These are phyloP conservation scores for Royoungia palumana DNA, from an alignment of 768 basidiomycete genomes.

Conservation along the genomic window DNA sequence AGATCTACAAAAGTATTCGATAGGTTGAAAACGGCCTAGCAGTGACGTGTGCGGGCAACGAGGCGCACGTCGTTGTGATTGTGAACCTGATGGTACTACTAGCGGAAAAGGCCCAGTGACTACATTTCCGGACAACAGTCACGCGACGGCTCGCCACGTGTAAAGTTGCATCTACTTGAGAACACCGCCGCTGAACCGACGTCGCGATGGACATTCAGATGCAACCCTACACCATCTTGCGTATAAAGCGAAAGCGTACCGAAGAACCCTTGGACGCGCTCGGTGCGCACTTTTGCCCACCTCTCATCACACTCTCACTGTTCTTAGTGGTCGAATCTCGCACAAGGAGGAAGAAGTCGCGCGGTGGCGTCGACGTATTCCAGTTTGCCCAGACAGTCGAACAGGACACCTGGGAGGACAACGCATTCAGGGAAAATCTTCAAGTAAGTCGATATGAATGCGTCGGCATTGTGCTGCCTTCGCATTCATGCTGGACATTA, in stretches of 20 bases:
- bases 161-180: too few relatives aligned
- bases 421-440: constrained; percentile 51
- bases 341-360: constrained; percentile 58
- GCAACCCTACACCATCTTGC: constrained; percentile 61
- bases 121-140: neutral
- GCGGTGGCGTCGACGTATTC: constrained; percentile 57
- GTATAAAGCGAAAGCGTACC: constrained; percentile 79
- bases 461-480: neutral
- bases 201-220: constrained; percentile 20
- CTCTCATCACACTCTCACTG: constrained; percentile 11
- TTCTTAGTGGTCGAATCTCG: constrained; percentile 60
- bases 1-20: too few relatives aligned
- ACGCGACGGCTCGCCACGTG: too few relatives aligned
- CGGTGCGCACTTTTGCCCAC: constrained; percentile 42
- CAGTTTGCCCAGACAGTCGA: constrained; percentile 83
- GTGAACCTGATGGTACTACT: too few relatives aligned
- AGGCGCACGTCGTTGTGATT: too few relatives aligned
- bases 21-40: too few relatives aligned
- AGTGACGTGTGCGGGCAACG: too few relatives aligned
- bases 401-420: constrained; percentile 62
- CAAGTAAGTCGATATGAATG: constrained; percentile 44
- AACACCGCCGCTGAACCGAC: neutral
- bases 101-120: neutral
- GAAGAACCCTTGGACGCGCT: constrained; percentile 82
- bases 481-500: neutral